phyloP scores from a whole-genome alignment of 1,139 yeast species.

The Geotrichum bryndzae region DNA sequence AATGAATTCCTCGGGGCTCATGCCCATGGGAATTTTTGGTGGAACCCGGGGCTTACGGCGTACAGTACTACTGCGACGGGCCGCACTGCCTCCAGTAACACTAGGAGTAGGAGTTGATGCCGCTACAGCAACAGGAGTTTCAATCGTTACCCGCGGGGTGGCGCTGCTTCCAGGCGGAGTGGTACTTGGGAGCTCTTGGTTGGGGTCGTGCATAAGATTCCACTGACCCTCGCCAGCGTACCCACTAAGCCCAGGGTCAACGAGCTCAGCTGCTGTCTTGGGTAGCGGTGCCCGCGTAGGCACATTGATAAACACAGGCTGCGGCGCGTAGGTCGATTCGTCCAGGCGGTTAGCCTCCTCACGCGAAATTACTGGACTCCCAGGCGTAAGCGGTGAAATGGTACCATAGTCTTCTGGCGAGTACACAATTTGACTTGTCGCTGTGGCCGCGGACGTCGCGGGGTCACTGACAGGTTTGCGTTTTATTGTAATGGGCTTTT shows the following conservation, averaged over 20 bases:
- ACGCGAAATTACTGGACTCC: background rate
- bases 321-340: conserved; percentile 4
- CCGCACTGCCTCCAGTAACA: too few relatives aligned
- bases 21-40: too few relatives aligned
- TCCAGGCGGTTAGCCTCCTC: background rate
- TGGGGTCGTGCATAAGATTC: conserved; percentile 5
- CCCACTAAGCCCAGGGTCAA: background rate
- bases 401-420: conserved; percentile 8
- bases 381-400: background rate
- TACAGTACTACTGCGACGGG: too few relatives aligned
- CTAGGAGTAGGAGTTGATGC: too few relatives aligned
- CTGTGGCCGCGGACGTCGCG: background rate
- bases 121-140: too few relatives aligned
- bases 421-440: background rate
- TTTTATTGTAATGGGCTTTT: background rate
- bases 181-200: background rate
- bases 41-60: too few relatives aligned
- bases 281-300: background rate
- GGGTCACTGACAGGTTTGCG: background rate
- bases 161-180: too few relatives aligned
- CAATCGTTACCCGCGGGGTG: too few relatives aligned
- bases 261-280: background rate
- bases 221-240: conserved; percentile 7
- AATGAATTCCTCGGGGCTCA: too few relatives aligned
- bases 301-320: conserved; percentile 1